A percentile compares a stretch with the other conserved stretches of the same genome.
Evolutionary conservation across 75 land plant species (phyloP).

Genomic region (Sequoia sempervirens): DNA sequence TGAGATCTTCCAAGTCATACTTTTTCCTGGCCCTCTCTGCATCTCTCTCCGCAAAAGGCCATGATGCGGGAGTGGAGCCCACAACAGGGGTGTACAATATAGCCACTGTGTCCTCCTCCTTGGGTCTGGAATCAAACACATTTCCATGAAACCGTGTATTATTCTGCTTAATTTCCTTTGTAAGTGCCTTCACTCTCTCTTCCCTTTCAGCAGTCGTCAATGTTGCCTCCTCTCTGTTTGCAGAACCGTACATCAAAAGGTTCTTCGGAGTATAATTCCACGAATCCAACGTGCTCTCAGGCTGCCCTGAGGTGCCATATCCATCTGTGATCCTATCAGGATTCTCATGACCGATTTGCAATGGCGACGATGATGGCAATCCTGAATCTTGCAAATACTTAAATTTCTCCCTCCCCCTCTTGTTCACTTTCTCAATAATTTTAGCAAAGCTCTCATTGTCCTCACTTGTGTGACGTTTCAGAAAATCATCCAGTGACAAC

Average conservation of each 20-base stretch:
- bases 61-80: constrained; percentile 68
- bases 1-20: constrained; percentile 93
- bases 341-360: constrained; percentile 20
- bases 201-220: constrained; percentile 75
- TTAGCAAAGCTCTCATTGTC: constrained; percentile 83
- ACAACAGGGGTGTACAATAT: constrained; percentile 78
- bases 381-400: constrained; percentile 40
- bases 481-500: constrained; percentile 68
- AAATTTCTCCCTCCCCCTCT: constrained; percentile 70
- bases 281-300: constrained; percentile 66
- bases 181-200: constrained; percentile 57
- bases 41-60: constrained; percentile 56
- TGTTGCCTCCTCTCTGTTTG: constrained; percentile 66
- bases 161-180: constrained; percentile 56
- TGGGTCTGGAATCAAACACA: constrained; percentile 42
- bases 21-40: constrained; percentile 54
- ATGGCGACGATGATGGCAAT: constrained; percentile 15
- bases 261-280: constrained; percentile 88
- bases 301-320: constrained; percentile 91
- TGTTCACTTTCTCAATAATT: constrained; percentile 83
- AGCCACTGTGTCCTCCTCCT: constrained; percentile 60
- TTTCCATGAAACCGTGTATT: constrained; percentile 87
- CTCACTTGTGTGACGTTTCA: constrained; percentile 80
- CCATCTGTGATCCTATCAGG: constrained; percentile 78
- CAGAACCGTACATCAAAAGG: constrained; percentile 85